These are phyloP conservation scores for Liquidambar formosana DNA, from an alignment of 164 flowering plant genomes.

Conservation along the genomic window DNA sequence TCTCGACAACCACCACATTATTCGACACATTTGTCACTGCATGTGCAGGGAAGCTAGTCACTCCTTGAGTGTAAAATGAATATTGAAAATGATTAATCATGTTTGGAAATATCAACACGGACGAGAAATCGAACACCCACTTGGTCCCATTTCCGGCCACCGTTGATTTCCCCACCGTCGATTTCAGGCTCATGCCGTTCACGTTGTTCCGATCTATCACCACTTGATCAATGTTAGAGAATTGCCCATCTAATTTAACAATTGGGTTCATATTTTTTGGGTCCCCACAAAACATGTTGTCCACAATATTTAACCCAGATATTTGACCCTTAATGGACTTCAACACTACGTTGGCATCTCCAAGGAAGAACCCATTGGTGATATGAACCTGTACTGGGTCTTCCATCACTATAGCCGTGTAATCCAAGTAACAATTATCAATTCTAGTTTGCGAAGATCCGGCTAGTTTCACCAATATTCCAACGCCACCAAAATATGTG, in stretches of 20 bases:
- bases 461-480: slow-evolving; percentile 24
- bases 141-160: slow-evolving; percentile 44
- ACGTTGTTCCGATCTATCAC: slow-evolving; percentile 50
- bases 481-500: slow-evolving; percentile 50
- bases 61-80: slow-evolving; percentile 35
- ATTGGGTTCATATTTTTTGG: slow-evolving; percentile 23
- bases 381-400: slow-evolving; percentile 62
- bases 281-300: slow-evolving; percentile 51
- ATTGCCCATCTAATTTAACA: slow-evolving; percentile 38
- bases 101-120: slow-evolving; percentile 45
- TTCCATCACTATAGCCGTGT: slow-evolving; percentile 45
- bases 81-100: slow-evolving; percentile 46
- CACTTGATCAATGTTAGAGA: slow-evolving; percentile 46
- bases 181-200: slow-evolving; percentile 46
- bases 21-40: slow-evolving; percentile 42
- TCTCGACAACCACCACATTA: slow-evolving; percentile 52
- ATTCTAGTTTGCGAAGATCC: slow-evolving; percentile 40
- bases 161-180: slow-evolving; percentile 41
- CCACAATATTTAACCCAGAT: slow-evolving; percentile 41
- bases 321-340: slow-evolving; percentile 43
- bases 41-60: slow-evolving; percentile 20
- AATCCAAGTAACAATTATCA: slow-evolving; percentile 57
- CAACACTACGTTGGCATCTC: slow-evolving; percentile 49
- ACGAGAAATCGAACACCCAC: slow-evolving; percentile 51
- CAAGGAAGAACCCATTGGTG: slow-evolving; percentile 49